Conservation (phyloP, 768 basidiomycete genomes). For the Mycena rosella region DNA sequence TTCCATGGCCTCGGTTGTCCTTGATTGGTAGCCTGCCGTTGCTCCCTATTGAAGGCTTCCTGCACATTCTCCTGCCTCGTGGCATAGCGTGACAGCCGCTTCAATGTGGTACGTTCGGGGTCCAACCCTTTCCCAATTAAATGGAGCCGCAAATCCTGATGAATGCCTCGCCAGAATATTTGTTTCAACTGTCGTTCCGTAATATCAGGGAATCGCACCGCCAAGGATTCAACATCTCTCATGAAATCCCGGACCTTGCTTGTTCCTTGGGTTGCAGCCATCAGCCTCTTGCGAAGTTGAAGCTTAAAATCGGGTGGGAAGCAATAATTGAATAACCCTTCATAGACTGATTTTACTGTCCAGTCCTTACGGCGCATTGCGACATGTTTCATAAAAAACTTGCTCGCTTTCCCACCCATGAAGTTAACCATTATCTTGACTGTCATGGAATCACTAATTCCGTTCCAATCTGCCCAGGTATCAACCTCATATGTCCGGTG, state of each 20-base stretch:
- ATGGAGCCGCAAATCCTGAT: slow-evolving; percentile 32
- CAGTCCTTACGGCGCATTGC: slow-evolving; percentile 21
- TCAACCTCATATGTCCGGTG: slow-evolving; percentile 32
- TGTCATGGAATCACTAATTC: slow-evolving; percentile 11
- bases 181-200: slow-evolving; percentile 36
- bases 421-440: slow-evolving; percentile 36
- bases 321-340: slow-evolving; percentile 19
- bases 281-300: slow-evolving; percentile 35
- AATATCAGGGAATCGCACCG: slow-evolving; percentile 37
- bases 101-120: slow-evolving; percentile 8
- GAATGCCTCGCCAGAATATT: slow-evolving; percentile 42
- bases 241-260: slow-evolving; percentile 1
- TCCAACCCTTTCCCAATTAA: slow-evolving; percentile 39
- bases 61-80: slow-evolving; percentile 10
- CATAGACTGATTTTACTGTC: slow-evolving; percentile 16
- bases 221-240: slow-evolving; percentile 11
- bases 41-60: slow-evolving; percentile 6
- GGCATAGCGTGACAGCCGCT: not conserved
- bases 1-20: not conserved
- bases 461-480: slow-evolving; percentile 33
- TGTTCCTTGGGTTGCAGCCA: slow-evolving; percentile 24
- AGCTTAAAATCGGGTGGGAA: slow-evolving; percentile 24
- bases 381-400: slow-evolving; percentile 41
- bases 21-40: not conserved
- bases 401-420: slow-evolving; percentile 37